Base-by-base conservation (phyloP, 202 grass and related monocot genomes). In the Carex sylvatica region DNA sequence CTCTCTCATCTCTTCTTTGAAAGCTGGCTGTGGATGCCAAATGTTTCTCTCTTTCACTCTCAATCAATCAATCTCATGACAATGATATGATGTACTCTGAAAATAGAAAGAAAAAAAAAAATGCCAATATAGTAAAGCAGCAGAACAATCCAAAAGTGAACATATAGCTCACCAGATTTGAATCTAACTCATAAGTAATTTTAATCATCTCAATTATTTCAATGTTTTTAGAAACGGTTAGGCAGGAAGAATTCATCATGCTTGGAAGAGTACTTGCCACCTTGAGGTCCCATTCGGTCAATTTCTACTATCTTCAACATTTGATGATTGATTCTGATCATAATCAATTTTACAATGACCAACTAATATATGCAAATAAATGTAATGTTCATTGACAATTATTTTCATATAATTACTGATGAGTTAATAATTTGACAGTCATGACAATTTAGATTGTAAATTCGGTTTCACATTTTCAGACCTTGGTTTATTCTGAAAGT, bases 1-100 rank as follows among this genome's bases (percentile, higher is more conserved):
- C 81, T 84, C 66, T 80, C 75, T 79, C 58, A 70, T 71, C 38
- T 49, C 20, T 70, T 53, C 47, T 54, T 18, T 74, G 11, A 74
- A 52, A 28, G 70, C 70, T 26, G 5, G 22, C 46, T 74, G 22
- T 74, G 70, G 22, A 42, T 74, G 46, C 70, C 46, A 74, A 53
- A 46, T 74, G 47, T 74, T 54, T 13, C 20, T 14, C 19, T 53
- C 70, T 54, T 26, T 74, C 70, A 16, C 22, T 53, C 70, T 56
- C 73, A 35, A 55, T 77, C 73, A 76, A 76, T 76, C 73, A 76
- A 54, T 74, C 44, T 31, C 54, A 55, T 58, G 26, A 77, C 24
- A 56, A 77, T 7, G 52, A 77, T 31, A 36, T 15, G 52, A 56
- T 77, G 35, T 54, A 31, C 11, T 55, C 49, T 56, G 23, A 70